A percentile compares a stretch with the other conserved stretches of the same genome.
phyloP scores from a whole-genome alignment of 2,329 filamentous ascomycete species.

The Neonectria neomacrospora region DNA sequence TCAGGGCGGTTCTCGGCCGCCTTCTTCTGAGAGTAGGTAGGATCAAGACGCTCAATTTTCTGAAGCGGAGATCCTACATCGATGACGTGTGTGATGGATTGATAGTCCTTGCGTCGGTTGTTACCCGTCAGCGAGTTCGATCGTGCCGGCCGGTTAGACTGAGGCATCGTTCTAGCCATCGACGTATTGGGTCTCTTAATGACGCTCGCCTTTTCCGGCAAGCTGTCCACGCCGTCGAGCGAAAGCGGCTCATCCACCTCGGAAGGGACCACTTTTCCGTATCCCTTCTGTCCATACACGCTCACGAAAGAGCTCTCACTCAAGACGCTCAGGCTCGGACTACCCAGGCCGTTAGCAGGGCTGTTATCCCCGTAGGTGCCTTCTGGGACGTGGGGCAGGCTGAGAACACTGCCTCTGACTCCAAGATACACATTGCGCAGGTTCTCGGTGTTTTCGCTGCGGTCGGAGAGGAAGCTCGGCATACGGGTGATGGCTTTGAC shows the following conservation, averaged over 20 bases:
- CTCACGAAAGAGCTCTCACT: slow-evolving; percentile 76
- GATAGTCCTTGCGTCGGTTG: slow-evolving; percentile 51
- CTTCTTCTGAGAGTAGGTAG: slow-evolving; percentile 40
- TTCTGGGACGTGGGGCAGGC: slow-evolving; percentile 60
- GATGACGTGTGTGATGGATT: slow-evolving; percentile 59
- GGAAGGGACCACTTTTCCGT: slow-evolving; percentile 38
- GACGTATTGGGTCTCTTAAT: slow-evolving; percentile 40
- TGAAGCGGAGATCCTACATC: slow-evolving; percentile 62
- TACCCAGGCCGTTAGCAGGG: slow-evolving; percentile 56
- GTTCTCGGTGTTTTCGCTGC: slow-evolving; percentile 68
- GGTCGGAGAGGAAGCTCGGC: slow-evolving; percentile 73
- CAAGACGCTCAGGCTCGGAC: slow-evolving; percentile 71
- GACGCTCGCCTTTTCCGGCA: slow-evolving; percentile 27
- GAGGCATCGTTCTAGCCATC: slow-evolving; percentile 27
- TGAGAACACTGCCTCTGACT: slow-evolving; percentile 60
- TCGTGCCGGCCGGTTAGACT: slow-evolving; percentile 30
- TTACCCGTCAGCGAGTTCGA: slow-evolving; percentile 48
- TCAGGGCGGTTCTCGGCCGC: slow-evolving; percentile 48
- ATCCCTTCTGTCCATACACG: slow-evolving; percentile 65
- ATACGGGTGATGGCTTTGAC: slow-evolving; percentile 62
- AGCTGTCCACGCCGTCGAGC: slow-evolving; percentile 43
- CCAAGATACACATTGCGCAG: slow-evolving; percentile 69
- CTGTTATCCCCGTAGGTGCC: slow-evolving; percentile 43
- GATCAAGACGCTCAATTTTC: slow-evolving; percentile 61
- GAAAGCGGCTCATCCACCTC: slow-evolving; percentile 47